phyloP scores from a whole-genome alignment of 2,329 filamentous ascomycete species.

The Mycosphaerella arachidis region DNA sequence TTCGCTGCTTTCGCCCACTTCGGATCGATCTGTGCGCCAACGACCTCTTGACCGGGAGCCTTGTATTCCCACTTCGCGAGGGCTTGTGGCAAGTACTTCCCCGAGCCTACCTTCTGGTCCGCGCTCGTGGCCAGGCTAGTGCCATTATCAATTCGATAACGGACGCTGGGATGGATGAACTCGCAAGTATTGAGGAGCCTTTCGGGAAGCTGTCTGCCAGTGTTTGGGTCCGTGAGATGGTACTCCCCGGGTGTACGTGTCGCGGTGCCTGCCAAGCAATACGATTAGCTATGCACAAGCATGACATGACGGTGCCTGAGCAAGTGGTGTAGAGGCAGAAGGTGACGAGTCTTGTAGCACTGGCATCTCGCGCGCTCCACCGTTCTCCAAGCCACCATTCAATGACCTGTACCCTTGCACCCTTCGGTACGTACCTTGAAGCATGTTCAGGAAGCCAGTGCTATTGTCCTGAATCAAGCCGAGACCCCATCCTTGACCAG shows the following conservation, averaged over 20 bases:
- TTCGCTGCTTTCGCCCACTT: constrained; percentile 9
- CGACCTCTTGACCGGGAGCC: constrained; percentile 2
- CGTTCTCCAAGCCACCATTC: too few relatives aligned
- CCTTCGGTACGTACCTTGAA: constrained; percentile 30
- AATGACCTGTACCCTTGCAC: too few relatives aligned
- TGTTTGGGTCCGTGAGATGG: constrained; percentile 38
- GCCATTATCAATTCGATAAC: constrained; percentile 38
- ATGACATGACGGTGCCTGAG: too few relatives aligned
- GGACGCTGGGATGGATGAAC: constrained; percentile 47
- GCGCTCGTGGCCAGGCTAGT: constrained; percentile 31
- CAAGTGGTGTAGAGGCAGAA: too few relatives aligned
- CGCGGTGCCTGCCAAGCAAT: constrained; percentile 23
- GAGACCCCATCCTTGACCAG: constrained; percentile 37
- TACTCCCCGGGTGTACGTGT: constrained; percentile 44
- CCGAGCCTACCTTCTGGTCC: constrained; percentile 7
- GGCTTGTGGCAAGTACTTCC: constrained; percentile 6
- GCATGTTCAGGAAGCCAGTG: constrained; percentile 38
- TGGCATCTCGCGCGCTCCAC: too few relatives aligned
- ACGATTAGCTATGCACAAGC: too few relatives aligned
- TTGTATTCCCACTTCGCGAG: constrained; percentile 13
- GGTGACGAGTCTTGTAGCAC: too few relatives aligned
- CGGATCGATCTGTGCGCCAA: constrained; percentile 4
- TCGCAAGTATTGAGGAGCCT: constrained; percentile 44
- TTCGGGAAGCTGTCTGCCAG: constrained; percentile 34
- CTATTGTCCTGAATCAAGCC: constrained; percentile 40